phyloP scores from a whole-genome alignment of 352 stramenopile genomes.

The Phytophthora quininea region DNA sequence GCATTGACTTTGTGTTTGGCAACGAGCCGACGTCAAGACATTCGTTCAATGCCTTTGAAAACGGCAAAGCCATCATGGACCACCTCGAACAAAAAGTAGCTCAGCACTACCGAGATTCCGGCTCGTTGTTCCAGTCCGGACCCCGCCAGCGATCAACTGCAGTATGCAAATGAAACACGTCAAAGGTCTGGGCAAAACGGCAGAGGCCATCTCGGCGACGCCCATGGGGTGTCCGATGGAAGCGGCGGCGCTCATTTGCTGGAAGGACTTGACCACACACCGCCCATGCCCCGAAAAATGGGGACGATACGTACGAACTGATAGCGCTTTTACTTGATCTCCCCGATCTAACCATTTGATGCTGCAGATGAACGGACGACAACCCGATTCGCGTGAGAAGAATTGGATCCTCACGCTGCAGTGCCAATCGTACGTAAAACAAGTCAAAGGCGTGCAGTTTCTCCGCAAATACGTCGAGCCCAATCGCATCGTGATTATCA shows the following conservation, averaged over 20 bases:
- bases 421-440: conserved; percentile 15
- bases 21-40: conserved; percentile 22
- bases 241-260: conserved; percentile 15
- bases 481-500: conserved; percentile 33
- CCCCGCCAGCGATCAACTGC: conserved; percentile 2
- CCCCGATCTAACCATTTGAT: background rate
- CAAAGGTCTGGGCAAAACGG: conserved; percentile 6
- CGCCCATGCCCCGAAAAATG: conserved; percentile 32
- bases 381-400: conserved; percentile 31
- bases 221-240: conserved; percentile 28
- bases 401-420: conserved; percentile 33
- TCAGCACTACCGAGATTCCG: conserved; percentile 17
- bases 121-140: conserved; percentile 10
- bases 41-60: conserved; percentile 23
- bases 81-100: conserved; percentile 17
- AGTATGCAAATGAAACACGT: conserved; percentile 24
- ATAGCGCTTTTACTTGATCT: no score
- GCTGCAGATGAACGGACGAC: conserved; percentile 15
- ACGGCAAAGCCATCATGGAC: conserved; percentile 21
- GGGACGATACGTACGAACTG: conserved; percentile 11
- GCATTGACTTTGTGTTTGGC: conserved; percentile 27
- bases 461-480: conserved; percentile 33
- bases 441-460: conserved; percentile 34
- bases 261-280: conserved; percentile 28
- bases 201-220: conserved; percentile 24